These are phyloP conservation scores for Pichia nakasei DNA, from an alignment of 805 yeast species.

Conservation along the genomic window DNA sequence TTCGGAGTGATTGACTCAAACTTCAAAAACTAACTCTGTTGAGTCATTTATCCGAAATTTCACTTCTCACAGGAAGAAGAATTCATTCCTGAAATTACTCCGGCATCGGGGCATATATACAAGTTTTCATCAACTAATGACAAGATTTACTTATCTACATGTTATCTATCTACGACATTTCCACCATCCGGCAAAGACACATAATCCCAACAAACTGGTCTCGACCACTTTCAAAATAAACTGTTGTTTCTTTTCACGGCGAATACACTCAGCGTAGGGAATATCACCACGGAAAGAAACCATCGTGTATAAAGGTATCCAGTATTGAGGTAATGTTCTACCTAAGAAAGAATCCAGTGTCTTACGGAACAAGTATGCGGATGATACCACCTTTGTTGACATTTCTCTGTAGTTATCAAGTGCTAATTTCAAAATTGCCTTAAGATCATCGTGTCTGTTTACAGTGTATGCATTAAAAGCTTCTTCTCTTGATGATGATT, in stretches of 20 bases:
- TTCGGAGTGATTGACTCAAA: too few relatives aligned
- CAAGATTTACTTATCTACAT: too few relatives aligned
- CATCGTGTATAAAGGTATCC: slow-evolving; percentile 91
- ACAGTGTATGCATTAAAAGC: slow-evolving; percentile 51
- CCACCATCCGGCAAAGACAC: slow-evolving; percentile 1
- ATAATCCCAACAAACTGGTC: slow-evolving; percentile 10
- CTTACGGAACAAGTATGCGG: slow-evolving; percentile 55
- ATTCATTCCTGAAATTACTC: too few relatives aligned
- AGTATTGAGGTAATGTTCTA: slow-evolving; percentile 44
- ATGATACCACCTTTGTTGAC: slow-evolving; percentile 69
- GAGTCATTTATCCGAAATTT: too few relatives aligned
- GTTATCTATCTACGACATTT: slow-evolving; percentile 1
- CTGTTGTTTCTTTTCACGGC: slow-evolving; percentile 45
- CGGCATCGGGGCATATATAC: too few relatives aligned
- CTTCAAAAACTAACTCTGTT: too few relatives aligned
- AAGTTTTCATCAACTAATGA: too few relatives aligned
- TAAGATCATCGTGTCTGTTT: slow-evolving; percentile 54
- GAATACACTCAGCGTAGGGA: slow-evolving; percentile 60
- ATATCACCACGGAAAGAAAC: slow-evolving; percentile 82
- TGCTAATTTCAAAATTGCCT: slow-evolving; percentile 71
- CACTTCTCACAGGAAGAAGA: too few relatives aligned
- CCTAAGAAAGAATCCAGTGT: slow-evolving; percentile 59
- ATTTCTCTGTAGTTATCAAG: slow-evolving; percentile 77
- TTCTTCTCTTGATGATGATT: slow-evolving; percentile 28
- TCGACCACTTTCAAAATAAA: slow-evolving; percentile 33